A percentile compares a stretch with the other conserved stretches of the same genome.
Evolutionary conservation across 2,329 filamentous ascomycete genomes (phyloP).

Genomic region (Dissoconium aciculare): DNA sequence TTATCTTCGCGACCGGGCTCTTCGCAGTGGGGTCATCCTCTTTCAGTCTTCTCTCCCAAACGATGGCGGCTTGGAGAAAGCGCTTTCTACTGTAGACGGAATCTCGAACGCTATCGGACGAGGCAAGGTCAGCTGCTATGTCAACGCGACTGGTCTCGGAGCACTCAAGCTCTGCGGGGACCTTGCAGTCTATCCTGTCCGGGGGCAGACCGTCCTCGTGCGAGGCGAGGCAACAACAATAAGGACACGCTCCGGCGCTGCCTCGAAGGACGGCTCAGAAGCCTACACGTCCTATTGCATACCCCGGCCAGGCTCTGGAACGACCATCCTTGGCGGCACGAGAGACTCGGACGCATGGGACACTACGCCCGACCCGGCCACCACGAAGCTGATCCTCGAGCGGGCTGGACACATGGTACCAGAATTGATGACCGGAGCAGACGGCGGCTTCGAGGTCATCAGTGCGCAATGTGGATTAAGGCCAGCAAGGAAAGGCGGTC

Average conservation of each 20-base stretch:
- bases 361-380: slow-evolving; percentile 19
- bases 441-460: slow-evolving; percentile 30
- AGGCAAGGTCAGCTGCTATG: slow-evolving; percentile 17
- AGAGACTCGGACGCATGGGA: slow-evolving; percentile 28
- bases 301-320: slow-evolving; percentile 27
- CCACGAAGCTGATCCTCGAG: slow-evolving; percentile 26
- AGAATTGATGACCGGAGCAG: slow-evolving; percentile 22
- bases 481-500: slow-evolving; percentile 30
- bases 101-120: slow-evolving; percentile 7
- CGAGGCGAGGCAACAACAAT: slow-evolving; percentile 26
- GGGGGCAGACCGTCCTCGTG: slow-evolving; percentile 34
- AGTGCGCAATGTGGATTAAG: slow-evolving; percentile 30
- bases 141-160: slow-evolving; percentile 32
- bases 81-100: slow-evolving; percentile 18
- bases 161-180: slow-evolving; percentile 26
- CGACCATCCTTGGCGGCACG: slow-evolving; percentile 32
- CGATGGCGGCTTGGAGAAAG: slow-evolving; percentile 15
- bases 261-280: slow-evolving; percentile 17
- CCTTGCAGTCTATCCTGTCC: slow-evolving; percentile 26
- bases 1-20: slow-evolving; percentile 22
- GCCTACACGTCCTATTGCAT: slow-evolving; percentile 27
- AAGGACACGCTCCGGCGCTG: slow-evolving; percentile 15
- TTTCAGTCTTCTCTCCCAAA: slow-evolving; percentile 21
- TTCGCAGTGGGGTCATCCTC: slow-evolving; percentile 15
- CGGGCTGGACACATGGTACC: slow-evolving; percentile 23